These are phyloP conservation scores for Lagenidium sp. DNA, from an alignment of 352 stramenopile species.

Conservation along the genomic window DNA sequence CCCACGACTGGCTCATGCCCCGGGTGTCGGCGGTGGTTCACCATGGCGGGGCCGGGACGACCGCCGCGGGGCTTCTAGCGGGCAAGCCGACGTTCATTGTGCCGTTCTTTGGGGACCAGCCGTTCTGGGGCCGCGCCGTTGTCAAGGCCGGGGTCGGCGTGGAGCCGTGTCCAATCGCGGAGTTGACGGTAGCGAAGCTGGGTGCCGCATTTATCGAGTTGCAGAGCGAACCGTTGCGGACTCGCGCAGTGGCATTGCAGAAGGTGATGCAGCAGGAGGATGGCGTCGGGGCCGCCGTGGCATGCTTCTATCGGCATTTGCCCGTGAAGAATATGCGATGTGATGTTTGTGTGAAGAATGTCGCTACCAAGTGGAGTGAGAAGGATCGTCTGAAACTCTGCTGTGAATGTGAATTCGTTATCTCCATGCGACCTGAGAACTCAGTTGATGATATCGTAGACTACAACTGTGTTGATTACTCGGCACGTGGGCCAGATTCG, in stretches of 20 bases:
- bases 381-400: conserved; percentile 47
- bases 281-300: conserved; percentile 75
- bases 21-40: conserved; percentile 12
- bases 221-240: conserved; percentile 30
- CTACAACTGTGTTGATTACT: conserved; percentile 57
- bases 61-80: conserved; percentile 81
- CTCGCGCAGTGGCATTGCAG: conserved; percentile 37
- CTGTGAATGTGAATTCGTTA: conserved; percentile 41
- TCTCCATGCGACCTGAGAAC: conserved; percentile 35
- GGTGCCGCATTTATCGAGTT: conserved; percentile 67
- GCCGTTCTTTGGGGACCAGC: conserved; percentile 94
- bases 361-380: conserved; percentile 49
- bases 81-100: conserved; percentile 92
- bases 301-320: conserved; percentile 80
- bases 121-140: conserved; percentile 90
- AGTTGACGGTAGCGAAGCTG: conserved; percentile 81
- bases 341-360: conserved; percentile 28
- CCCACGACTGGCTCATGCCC: conserved; percentile 5
- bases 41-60: conserved; percentile 84
- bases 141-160: conserved; percentile 75
- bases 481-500: conserved; percentile 40
- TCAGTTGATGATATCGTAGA: conserved; percentile 35
- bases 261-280: conserved; percentile 75
- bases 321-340: conserved; percentile 86
- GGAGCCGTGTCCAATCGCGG: conserved; percentile 69